These are phyloP conservation scores for Boletales sp. DNA, from an alignment of 768 basidiomycete species.

Conservation along the genomic window DNA sequence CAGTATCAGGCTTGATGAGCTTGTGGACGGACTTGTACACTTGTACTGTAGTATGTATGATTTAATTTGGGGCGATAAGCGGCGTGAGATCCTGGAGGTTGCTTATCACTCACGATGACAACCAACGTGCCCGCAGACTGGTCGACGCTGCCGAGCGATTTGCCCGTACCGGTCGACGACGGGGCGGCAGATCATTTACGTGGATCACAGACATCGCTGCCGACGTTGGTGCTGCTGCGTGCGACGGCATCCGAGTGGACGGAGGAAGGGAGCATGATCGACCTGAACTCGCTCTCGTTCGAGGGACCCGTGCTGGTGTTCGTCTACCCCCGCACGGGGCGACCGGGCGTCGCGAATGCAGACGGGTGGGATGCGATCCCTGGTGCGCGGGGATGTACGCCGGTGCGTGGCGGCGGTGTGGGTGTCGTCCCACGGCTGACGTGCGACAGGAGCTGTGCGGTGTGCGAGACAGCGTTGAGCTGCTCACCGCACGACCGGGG, in stretches of 20 bases:
- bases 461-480: constrained; percentile 2
- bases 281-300: constrained; percentile 15
- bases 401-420: constrained; percentile 6
- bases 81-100: no score
- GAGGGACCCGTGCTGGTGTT: constrained; percentile 19
- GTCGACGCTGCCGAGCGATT: background rate
- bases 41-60: no score
- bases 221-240: background rate
- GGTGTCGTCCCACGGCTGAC: no score
- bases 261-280: background rate
- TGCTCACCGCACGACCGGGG: background rate
- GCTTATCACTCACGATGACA: no score
- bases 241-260: constrained; percentile 1
- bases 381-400: constrained; percentile 22
- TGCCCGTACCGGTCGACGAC: constrained; percentile 12
- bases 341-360: constrained; percentile 9
- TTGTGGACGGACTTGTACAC: no score
- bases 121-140: no score
- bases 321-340: constrained; percentile 20
- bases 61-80: no score
- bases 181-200: constrained; percentile 11
- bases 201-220: background rate
- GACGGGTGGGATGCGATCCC: constrained; percentile 23
- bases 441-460: constrained; percentile 17
- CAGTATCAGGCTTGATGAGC: background rate